These are phyloP conservation scores for Priceomyces carsonii DNA, from an alignment of 805 yeast species.

Conservation along the genomic window DNA sequence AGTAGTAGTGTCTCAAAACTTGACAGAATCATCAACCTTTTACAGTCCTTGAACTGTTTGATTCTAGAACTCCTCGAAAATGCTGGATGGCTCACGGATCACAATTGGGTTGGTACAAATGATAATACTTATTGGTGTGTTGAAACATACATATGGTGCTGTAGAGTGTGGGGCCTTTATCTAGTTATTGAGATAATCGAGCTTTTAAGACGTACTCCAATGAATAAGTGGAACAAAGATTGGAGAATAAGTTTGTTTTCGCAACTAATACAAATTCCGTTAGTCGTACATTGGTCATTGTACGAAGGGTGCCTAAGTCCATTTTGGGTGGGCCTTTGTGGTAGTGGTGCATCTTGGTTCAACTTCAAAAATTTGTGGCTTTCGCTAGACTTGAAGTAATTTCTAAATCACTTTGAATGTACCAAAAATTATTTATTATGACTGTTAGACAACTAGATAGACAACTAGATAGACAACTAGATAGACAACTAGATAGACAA, in stretches of 20 bases:
- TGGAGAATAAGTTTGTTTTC: conserved; percentile 39
- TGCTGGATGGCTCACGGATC: conserved; percentile 48
- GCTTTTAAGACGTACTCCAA: conserved; percentile 41
- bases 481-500: too few relatives aligned
- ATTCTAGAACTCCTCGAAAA: conserved; percentile 42
- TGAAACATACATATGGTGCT: conserved; percentile 46
- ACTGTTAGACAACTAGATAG: too few relatives aligned
- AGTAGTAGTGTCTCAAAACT: conserved; percentile 23
- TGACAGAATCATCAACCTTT: conserved; percentile 35
- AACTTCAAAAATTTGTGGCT: conserved; percentile 36
- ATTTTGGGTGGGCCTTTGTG: conserved; percentile 50
- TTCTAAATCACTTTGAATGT: too few relatives aligned
- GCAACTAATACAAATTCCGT: conserved; percentile 41
- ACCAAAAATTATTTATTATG: too few relatives aligned
- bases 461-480: too few relatives aligned
- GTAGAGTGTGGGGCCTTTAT: conserved; percentile 46
- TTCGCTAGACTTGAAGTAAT: conserved; percentile 29
- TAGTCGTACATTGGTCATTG: conserved; percentile 46
- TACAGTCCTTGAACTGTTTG: conserved; percentile 42
- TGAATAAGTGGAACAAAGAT: conserved; percentile 31
- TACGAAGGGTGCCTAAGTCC: conserved; percentile 46
- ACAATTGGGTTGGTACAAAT: conserved; percentile 43
- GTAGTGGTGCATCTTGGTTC: conserved; percentile 46
- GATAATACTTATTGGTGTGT: conserved; percentile 43
- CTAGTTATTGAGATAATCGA: conserved; percentile 40